Evolutionary conservation across 2,329 filamentous ascomycete genomes (phyloP).

Genomic region (Sphaceloma murrayae): DNA sequence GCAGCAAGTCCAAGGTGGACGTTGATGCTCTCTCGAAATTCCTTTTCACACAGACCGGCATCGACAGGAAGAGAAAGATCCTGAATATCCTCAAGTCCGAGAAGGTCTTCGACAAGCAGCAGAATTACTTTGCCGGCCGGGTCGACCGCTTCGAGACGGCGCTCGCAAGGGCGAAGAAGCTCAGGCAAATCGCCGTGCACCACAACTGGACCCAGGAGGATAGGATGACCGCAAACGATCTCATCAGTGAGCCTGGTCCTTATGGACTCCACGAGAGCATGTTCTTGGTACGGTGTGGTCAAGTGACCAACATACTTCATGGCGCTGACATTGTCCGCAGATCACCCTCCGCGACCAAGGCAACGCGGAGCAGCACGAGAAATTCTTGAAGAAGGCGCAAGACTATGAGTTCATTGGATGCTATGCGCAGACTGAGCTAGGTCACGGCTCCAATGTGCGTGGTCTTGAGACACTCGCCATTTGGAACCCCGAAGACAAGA

Average conservation of each 20-base stretch:
- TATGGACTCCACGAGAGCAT: conserved; percentile 64
- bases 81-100: conserved; percentile 57
- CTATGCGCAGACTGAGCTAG: conserved; percentile 72
- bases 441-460: conserved; percentile 67
- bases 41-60: conserved; percentile 56
- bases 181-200: conserved; percentile 56
- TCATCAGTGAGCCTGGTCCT: conserved; percentile 64
- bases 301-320: not conserved
- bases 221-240: conserved; percentile 52
- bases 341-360: conserved; percentile 62
- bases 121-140: conserved; percentile 65
- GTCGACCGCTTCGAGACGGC: conserved; percentile 60
- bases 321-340: conserved; percentile 27
- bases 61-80: conserved; percentile 52
- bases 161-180: conserved; percentile 59
- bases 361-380: conserved; percentile 61
- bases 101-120: conserved; percentile 65
- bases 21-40: conserved; percentile 59
- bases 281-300: conserved; percentile 49
- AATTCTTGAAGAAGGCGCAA: conserved; percentile 59
- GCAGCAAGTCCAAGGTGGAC: conserved; percentile 56
- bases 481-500: conserved; percentile 64
- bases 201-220: conserved; percentile 61
- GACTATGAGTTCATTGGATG: conserved; percentile 67
- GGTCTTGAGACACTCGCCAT: conserved; percentile 64